Conservation (phyloP, 345 rosid species). For the Eucalyptus marginata region DNA sequence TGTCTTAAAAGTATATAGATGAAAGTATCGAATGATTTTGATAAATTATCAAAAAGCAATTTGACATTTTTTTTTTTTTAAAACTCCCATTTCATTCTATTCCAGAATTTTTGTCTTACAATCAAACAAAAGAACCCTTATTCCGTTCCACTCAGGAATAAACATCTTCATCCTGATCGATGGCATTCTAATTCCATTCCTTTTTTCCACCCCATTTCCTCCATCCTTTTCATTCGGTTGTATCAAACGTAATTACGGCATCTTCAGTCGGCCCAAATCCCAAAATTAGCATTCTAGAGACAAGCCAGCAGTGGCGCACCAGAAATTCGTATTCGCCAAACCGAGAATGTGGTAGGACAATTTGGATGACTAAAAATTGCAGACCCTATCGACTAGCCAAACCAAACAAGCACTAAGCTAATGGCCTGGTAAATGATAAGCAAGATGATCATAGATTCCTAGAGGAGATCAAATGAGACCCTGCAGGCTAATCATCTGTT, state of each 20-base stretch:
- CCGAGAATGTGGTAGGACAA: neutral
- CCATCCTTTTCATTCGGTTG: neutral
- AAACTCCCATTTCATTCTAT: neutral
- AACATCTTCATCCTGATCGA: neutral
- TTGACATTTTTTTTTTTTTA: neutral
- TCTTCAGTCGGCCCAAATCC: too few species aligned
- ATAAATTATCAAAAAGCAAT: neutral
- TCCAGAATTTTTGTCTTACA: neutral
- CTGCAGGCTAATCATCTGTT: neutral
- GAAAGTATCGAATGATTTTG: neutral
- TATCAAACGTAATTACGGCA: too few species aligned
- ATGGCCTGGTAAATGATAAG: neutral
- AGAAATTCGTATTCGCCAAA: too few species aligned
- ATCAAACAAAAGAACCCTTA: too few species aligned
- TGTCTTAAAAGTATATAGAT: neutral
- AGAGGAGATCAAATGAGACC: neutral
- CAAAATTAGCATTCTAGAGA: too few species aligned
- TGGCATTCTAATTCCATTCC: neutral
- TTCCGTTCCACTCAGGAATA: too few species aligned
- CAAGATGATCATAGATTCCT: neutral
- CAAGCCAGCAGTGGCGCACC: too few species aligned
- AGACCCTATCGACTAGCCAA: neutral
- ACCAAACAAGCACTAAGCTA: neutral
- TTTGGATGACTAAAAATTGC: neutral
- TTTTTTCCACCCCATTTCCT: neutral